These are phyloP conservation scores for Phycomyces blakesleeanus DNA, from an alignment of 192 early-diverging fungal genomes.

Conservation along the genomic window DNA sequence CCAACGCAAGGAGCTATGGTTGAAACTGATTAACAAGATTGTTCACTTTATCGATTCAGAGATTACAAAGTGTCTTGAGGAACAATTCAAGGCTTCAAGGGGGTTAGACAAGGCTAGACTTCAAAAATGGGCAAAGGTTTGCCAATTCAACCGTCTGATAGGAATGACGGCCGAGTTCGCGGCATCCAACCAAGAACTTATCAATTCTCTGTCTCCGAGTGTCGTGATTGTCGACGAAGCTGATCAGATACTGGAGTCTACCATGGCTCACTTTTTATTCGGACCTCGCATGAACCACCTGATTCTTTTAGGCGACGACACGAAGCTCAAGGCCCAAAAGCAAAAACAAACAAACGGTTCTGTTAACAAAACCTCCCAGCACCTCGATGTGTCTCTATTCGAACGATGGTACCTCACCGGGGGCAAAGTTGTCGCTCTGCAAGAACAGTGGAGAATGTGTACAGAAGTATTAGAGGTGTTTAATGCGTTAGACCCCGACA, in stretches of 20 bases:
- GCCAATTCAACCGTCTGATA: conserved; percentile 23
- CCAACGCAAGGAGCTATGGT: neutral
- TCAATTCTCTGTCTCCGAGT: conserved; percentile 11
- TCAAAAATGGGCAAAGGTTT: conserved; percentile 2
- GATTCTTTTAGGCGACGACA: conserved; percentile 20
- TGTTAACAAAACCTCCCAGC: neutral
- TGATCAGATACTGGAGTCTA: conserved; percentile 11
- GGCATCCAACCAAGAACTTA: conserved; percentile 14
- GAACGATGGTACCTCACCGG: conserved; percentile 24
- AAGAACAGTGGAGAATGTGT: conserved; percentile 32
- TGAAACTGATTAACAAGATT: neutral
- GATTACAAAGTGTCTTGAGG: conserved; percentile 4
- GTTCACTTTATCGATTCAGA: conserved; percentile 6
- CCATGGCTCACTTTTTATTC: conserved; percentile 2
- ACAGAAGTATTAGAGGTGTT: conserved; percentile 1
- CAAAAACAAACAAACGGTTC: neutral
- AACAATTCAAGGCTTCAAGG: neutral
- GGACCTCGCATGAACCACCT: conserved; percentile 24
- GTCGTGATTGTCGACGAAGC: conserved; percentile 28
- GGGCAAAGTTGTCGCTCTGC: conserved; percentile 4
- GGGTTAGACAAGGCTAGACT: conserved; percentile 8
- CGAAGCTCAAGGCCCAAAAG: neutral
- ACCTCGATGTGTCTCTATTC: conserved; percentile 22
- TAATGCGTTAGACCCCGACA: neutral
- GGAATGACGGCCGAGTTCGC: conserved; percentile 36